A percentile compares a stretch with the other conserved stretches of the same genome.
Conservation (phyloP, 352 stramenopile species). For the Pythium phragmiticola region DNA sequence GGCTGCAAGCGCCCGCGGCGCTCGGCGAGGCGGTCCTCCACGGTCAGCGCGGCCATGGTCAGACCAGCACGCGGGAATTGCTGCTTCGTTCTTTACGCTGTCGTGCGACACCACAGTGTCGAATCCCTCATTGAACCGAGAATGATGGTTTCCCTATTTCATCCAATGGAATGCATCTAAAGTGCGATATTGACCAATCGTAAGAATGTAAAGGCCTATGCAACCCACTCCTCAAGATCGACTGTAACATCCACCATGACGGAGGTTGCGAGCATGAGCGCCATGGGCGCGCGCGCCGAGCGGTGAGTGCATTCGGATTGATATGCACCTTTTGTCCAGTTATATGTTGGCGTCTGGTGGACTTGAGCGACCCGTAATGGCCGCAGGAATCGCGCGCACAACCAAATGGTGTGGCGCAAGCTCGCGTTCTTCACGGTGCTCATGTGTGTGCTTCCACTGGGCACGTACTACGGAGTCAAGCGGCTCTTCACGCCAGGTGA, state of each 20-base stretch:
- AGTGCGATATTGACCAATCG: slow-evolving; percentile 6
- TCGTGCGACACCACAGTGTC: not conserved
- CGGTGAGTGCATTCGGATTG: slow-evolving; percentile 8
- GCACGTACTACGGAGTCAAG: slow-evolving; percentile 62
- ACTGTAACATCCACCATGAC: slow-evolving; percentile 6
- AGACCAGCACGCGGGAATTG: not conserved
- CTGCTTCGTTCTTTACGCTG: not conserved
- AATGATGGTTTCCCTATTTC: slow-evolving; percentile 22
- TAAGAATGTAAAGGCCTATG: not conserved
- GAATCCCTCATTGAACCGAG: not conserved
- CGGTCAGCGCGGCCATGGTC: slow-evolving; percentile 29
- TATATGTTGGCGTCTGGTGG: not conserved
- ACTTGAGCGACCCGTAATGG: not conserved
- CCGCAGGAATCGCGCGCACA: slow-evolving; percentile 66
- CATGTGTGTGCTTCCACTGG: slow-evolving; percentile 61
- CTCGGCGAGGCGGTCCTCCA: slow-evolving; percentile 52
- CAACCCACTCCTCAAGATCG: not conserved
- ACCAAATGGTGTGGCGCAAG: slow-evolving; percentile 71
- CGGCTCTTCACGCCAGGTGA: slow-evolving; percentile 46
- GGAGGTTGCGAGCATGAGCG: slow-evolving; percentile 28
- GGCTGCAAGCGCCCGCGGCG: slow-evolving; percentile 55
- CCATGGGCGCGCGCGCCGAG: slow-evolving; percentile 21
- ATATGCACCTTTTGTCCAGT: not conserved
- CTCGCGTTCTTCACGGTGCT: slow-evolving; percentile 68
- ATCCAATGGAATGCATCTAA: slow-evolving; percentile 7